Conservation (phyloP, 2,329 filamentous ascomycete species). For the Hymenoscyphus albidus region DNA sequence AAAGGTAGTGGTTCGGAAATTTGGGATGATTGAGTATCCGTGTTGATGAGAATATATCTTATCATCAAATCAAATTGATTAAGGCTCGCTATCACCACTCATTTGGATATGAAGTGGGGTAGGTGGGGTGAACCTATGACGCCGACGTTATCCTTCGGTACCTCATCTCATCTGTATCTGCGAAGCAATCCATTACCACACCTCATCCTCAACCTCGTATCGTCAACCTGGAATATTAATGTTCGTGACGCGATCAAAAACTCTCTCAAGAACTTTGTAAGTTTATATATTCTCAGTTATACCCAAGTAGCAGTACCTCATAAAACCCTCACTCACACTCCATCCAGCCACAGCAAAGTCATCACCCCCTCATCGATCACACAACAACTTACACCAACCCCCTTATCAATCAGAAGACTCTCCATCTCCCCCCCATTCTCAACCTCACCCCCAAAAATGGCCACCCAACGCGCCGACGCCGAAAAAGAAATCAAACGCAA, state of each 20-base stretch:
- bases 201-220: too few species aligned
- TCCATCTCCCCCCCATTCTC: neutral
- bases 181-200: too few species aligned
- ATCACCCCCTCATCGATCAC: neutral
- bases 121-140: neutral
- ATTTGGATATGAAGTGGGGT: neutral
- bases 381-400: neutral
- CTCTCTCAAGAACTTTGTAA: neutral
- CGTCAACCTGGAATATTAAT: neutral
- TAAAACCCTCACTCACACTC: neutral
- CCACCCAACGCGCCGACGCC: constrained; percentile 23
- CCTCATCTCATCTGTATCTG: neutral
- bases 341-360: neutral
- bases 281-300: neutral
- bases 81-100: neutral
- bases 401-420: neutral
- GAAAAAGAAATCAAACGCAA: constrained; percentile 50
- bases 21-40: neutral
- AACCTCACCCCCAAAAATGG: constrained; percentile 17
- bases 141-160: neutral
- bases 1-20: neutral
- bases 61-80: neutral
- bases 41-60: neutral
- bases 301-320: neutral
- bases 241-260: neutral